Evolutionary conservation across 345 rosid genomes (phyloP).

Genomic region (Ceriops tagal): DNA sequence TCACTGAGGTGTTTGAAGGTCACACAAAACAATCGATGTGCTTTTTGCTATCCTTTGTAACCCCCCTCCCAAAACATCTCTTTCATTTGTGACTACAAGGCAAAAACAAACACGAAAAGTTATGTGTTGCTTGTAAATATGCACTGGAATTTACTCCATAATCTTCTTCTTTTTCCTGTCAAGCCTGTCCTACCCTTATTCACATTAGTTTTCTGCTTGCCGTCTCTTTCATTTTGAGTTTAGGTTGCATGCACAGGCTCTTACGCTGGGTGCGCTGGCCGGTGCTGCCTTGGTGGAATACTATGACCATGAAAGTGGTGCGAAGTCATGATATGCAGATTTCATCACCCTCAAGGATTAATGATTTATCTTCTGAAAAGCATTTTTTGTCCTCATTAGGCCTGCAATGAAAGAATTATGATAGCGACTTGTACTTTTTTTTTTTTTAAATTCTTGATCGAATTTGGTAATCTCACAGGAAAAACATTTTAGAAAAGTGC

Average conservation of each 20-base stretch:
- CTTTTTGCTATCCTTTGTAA: no score
- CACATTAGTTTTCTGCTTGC: not conserved
- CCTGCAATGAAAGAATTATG: not conserved
- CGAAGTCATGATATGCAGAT: conserved; percentile 45
- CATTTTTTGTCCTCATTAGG: not conserved
- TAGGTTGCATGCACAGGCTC: conserved; percentile 94
- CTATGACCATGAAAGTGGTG: conserved; percentile 61
- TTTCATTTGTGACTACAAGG: no score
- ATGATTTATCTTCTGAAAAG: not conserved
- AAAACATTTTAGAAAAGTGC: no score
- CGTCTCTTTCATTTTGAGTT: not conserved
- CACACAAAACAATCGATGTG: no score
- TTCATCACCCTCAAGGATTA: conserved; percentile 33
- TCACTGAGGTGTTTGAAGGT: no score
- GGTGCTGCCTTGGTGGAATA: conserved; percentile 90
- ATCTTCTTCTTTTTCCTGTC: not conserved
- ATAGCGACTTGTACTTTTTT: not conserved
- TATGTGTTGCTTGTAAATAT: no score
- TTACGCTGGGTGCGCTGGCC: conserved; percentile 81
- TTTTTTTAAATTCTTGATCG: not conserved
- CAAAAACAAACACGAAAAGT: no score
- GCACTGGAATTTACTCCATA: no score
- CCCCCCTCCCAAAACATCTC: no score
- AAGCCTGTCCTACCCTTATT: not conserved
- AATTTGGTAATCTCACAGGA: not conserved